A percentile compares a stretch with the other conserved stretches of the same genome.
phyloP scores from a whole-genome alignment of 164 flowering plant species.

The Cinnamomum chago region DNA sequence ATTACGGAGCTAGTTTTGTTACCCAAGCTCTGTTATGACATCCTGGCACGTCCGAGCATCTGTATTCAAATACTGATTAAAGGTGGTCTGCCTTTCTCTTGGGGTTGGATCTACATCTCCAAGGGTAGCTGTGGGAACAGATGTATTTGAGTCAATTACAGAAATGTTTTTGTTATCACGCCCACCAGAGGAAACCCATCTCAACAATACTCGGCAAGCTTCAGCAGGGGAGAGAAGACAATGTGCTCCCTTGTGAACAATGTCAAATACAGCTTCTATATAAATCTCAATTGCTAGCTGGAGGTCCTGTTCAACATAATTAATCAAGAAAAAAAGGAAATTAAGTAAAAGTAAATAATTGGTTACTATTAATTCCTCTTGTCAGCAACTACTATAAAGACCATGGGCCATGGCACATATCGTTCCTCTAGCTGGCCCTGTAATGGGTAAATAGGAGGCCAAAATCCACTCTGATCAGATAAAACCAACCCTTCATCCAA shows the following conservation, averaged over 20 bases:
- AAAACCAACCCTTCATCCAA: neutral
- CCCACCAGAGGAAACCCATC: conserved; percentile 42
- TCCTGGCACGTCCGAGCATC: conserved; percentile 93
- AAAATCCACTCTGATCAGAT: neutral
- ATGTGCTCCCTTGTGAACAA: conserved; percentile 74
- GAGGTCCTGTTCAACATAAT: conserved; percentile 62
- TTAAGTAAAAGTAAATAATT: neutral
- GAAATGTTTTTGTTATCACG: conserved; percentile 14
- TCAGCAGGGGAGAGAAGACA: conserved; percentile 66
- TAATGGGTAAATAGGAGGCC: neutral
- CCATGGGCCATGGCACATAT: neutral
- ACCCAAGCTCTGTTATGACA: conserved; percentile 99
- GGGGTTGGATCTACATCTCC: conserved; percentile 72
- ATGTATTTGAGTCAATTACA: conserved; percentile 19
- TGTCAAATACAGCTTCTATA: conserved; percentile 80
- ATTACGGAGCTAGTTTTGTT: conserved; percentile 8
- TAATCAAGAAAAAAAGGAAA: neutral
- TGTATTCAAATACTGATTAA: conserved; percentile 62
- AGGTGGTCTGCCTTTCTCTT: conserved; percentile 51
- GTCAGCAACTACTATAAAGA: too few relatives aligned
- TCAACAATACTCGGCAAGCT: conserved; percentile 29
- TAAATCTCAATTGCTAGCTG: conserved; percentile 81
- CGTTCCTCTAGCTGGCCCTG: neutral
- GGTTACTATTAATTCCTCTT: neutral
- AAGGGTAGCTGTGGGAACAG: conserved; percentile 56